phyloP scores from a whole-genome alignment of 768 basidiomycete species.

The Sarcodon sp. region DNA sequence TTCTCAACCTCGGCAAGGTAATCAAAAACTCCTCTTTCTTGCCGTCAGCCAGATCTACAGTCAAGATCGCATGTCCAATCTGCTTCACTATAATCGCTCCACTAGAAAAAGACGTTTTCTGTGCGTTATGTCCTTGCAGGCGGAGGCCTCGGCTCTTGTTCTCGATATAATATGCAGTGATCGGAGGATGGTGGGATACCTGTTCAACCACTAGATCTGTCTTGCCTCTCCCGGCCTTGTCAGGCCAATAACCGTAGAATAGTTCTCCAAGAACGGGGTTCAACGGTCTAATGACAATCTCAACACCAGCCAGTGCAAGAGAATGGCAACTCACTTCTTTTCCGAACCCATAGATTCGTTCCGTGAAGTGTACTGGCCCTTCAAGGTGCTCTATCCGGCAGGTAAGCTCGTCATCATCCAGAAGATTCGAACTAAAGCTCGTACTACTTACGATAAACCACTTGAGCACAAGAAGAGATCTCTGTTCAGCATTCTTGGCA shows the following conservation, averaged over 20 bases:
- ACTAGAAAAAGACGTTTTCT: constrained; percentile 87
- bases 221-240: constrained; percentile 53
- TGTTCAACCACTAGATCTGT: constrained; percentile 85
- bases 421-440: not conserved
- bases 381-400: constrained; percentile 61
- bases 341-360: constrained; percentile 95
- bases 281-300: constrained; percentile 47
- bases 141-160: constrained; percentile 67
- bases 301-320: not conserved
- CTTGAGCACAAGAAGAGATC: constrained; percentile 69
- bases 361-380: constrained; percentile 89
- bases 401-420: not conserved
- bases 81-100: constrained; percentile 84
- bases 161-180: constrained; percentile 79
- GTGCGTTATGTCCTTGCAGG: constrained; percentile 81
- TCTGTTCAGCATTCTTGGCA: constrained; percentile 58
- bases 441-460: constrained; percentile 82
- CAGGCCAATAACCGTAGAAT: constrained; percentile 87
- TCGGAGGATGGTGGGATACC: constrained; percentile 91
- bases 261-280: constrained; percentile 92
- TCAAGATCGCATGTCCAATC: constrained; percentile 85
- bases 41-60: constrained; percentile 45
- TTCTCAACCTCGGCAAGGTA: constrained; percentile 83
- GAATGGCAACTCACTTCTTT: constrained; percentile 63
- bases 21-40: constrained; percentile 68